Evolutionary conservation across 2,329 filamentous ascomycete genomes (phyloP).

Genomic region (Xylaria sp.): DNA sequence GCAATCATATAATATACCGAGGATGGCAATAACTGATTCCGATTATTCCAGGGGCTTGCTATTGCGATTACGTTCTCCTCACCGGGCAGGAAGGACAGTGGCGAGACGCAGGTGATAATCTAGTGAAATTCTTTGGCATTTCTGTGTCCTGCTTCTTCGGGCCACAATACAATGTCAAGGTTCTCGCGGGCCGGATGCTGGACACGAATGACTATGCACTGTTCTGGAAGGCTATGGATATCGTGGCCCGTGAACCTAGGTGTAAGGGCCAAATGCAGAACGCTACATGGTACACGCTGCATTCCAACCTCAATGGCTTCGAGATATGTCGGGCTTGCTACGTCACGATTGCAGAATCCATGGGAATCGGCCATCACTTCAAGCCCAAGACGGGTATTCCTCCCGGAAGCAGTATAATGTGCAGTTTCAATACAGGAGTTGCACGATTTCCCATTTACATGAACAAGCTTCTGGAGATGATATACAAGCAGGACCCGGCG

Average conservation of each 20-base stretch:
- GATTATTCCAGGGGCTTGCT: slow-evolving; percentile 8
- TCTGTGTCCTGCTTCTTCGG: slow-evolving; percentile 29
- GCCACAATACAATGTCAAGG: slow-evolving; percentile 14
- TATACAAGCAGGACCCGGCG: slow-evolving; percentile 22
- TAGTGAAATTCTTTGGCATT: slow-evolving; percentile 15
- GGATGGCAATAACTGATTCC: not conserved
- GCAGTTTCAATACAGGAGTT: slow-evolving; percentile 29
- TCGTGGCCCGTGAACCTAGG: slow-evolving; percentile 8
- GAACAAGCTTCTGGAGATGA: slow-evolving; percentile 23
- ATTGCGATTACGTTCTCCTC: slow-evolving; percentile 28
- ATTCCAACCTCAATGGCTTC: slow-evolving; percentile 22
- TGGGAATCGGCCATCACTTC: slow-evolving; percentile 27
- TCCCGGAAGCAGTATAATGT: slow-evolving; percentile 4
- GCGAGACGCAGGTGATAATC: slow-evolving; percentile 24
- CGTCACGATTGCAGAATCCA: slow-evolving; percentile 20
- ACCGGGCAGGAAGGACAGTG: slow-evolving; percentile 18
- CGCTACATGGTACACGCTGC: slow-evolving; percentile 26
- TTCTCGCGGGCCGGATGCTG: slow-evolving; percentile 16
- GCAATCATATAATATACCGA: not conserved
- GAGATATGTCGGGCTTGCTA: slow-evolving; percentile 28
- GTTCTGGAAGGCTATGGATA: slow-evolving; percentile 27
- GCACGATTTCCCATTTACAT: slow-evolving; percentile 27
- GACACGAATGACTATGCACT: slow-evolving; percentile 18
- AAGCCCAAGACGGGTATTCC: slow-evolving; percentile 12
- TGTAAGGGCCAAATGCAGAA: slow-evolving; percentile 20